Evolutionary conservation across 176 grass and related monocot genomes (phyloP).

Genomic region (Saccharum spontaneum): DNA sequence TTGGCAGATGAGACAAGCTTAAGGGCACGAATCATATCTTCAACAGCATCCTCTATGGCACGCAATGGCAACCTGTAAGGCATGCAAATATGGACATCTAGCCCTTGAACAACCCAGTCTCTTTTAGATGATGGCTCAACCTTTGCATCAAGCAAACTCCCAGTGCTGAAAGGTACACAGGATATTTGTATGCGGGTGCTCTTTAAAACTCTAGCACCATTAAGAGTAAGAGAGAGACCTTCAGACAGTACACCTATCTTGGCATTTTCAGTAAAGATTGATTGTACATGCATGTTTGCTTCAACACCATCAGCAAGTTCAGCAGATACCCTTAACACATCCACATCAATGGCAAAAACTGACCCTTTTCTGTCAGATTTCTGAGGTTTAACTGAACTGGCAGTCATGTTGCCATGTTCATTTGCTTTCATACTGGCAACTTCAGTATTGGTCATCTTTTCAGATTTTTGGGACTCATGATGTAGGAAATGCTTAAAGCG

Average conservation of each 20-base stretch:
- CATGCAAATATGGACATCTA: slow-evolving; percentile 95
- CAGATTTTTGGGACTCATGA: slow-evolving; percentile 56
- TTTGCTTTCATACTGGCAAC: slow-evolving; percentile 39
- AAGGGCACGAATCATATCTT: slow-evolving; percentile 85
- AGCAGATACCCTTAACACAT: slow-evolving; percentile 80
- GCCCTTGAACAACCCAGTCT: slow-evolving; percentile 91
- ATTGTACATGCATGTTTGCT: slow-evolving; percentile 82
- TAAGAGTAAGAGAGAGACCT: slow-evolving; percentile 83
- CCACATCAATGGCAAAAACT: slow-evolving; percentile 91
- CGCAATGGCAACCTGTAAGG: slow-evolving; percentile 90
- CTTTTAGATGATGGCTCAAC: slow-evolving; percentile 54
- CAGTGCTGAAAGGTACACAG: slow-evolving; percentile 61
- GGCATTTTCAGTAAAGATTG: slow-evolving; percentile 97
- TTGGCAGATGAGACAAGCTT: slow-evolving; percentile 90
- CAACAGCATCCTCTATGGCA: slow-evolving; percentile 95
- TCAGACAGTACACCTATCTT: slow-evolving; percentile 93
- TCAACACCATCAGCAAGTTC: slow-evolving; percentile 91
- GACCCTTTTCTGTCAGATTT: slow-evolving; percentile 61
- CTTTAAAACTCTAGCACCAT: slow-evolving; percentile 88
- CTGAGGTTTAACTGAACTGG: slow-evolving; percentile 47
- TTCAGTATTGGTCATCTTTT: slow-evolving; percentile 46
- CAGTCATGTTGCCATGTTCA: slow-evolving; percentile 36
- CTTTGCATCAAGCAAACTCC: slow-evolving; percentile 61
- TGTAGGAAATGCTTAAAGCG: slow-evolving; percentile 67
- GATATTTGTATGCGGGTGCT: slow-evolving; percentile 93